Conservation (phyloP, 169 alveolate genomes). For the Cryptosporidium ryanae region DNA sequence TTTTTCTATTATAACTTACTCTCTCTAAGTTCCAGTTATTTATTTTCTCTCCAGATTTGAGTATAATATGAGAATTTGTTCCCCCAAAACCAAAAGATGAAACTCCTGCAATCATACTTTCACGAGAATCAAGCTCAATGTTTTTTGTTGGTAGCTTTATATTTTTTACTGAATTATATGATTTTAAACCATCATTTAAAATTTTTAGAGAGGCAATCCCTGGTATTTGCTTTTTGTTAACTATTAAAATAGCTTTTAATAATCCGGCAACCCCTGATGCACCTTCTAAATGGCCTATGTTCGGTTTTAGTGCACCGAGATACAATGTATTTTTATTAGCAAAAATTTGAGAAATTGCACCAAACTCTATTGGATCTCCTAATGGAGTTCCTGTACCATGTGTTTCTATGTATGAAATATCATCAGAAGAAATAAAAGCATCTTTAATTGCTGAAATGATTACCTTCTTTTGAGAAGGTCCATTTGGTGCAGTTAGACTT, state of each 20-base stretch:
- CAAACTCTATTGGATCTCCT: slow-evolving; percentile 85
- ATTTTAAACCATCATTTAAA: slow-evolving; percentile 75
- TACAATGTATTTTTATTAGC: slow-evolving; percentile 48
- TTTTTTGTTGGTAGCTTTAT: slow-evolving; percentile 18
- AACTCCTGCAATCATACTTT: slow-evolving; percentile 78
- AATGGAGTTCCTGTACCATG: slow-evolving; percentile 86
- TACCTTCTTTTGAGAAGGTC: slow-evolving; percentile 71
- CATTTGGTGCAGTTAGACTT: slow-evolving; percentile 72
- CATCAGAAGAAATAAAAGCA: slow-evolving; percentile 75
- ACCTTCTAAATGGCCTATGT: slow-evolving; percentile 80
- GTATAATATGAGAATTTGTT: slow-evolving; percentile 80
- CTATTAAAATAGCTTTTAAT: slow-evolving; percentile 74
- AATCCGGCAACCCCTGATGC: slow-evolving; percentile 81
- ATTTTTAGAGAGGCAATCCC: slow-evolving; percentile 79
- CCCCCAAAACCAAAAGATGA: slow-evolving; percentile 85
- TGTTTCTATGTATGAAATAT: slow-evolving; percentile 74
- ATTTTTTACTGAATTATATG: slow-evolving; percentile 12
- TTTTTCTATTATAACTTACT: slow-evolving; percentile 14
- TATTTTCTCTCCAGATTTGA: neutral
- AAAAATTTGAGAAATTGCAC: slow-evolving; percentile 79
- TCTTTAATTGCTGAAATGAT: slow-evolving; percentile 45
- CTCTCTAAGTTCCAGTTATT: slow-evolving; percentile 24
- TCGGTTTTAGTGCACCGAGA: slow-evolving; percentile 79
- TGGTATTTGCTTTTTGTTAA: slow-evolving; percentile 73
- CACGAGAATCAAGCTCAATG: slow-evolving; percentile 28